Evolutionary conservation across 495 filamentous ascomycete species (phyloP), one percentile per base, ranked within the genome.

Genomic region (Aspergillus baeticus): DNA sequence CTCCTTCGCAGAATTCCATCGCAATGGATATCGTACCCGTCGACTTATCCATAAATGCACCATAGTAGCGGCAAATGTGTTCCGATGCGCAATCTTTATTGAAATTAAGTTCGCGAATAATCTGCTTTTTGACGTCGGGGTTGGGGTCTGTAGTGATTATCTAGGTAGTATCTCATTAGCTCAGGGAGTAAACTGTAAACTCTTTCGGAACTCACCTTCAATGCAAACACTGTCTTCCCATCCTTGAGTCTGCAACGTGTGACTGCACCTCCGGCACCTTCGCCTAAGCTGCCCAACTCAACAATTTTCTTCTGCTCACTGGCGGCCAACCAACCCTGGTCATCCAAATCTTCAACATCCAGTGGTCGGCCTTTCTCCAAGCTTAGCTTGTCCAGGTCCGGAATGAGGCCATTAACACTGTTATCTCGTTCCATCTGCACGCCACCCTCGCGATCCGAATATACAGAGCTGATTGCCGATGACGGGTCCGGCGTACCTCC

Each of bases 1-100:
- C 95, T 47, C 94, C 94, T 70, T 98, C 94, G 69, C 94, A 98
- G 66, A 96, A 97, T 68, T 98, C 94, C 94, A 98, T 98, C 22
- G 91, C 91, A 69, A 98, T 98, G 41, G 89, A 93, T 55, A 98
- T 98, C 15, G 94, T 98, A 33, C 93, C 90, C 0, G 89, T 91
- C 5, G 89, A 86, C 57, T 94, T 87, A 66, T 98, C 92, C 71
- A 91, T 89, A 63, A 96, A 98, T 54, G 94, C 92, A 57, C 94
- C 94, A 63, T 96, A 98, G 71, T 98, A 98, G 56, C 87, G 86
- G 71, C 95, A 98, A 63, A 98, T 98, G 67, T 98, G 89, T 55
- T 89, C 85, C 4, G 90, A 95, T 5, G 88, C 88, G 67, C 94
- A 98, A 61, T 93, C 88, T 74, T 96, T 97, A 81, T 98, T 98